Evolutionary conservation across 495 filamentous ascomycete genomes (phyloP).

Genomic region (Xylaria intraflava): DNA sequence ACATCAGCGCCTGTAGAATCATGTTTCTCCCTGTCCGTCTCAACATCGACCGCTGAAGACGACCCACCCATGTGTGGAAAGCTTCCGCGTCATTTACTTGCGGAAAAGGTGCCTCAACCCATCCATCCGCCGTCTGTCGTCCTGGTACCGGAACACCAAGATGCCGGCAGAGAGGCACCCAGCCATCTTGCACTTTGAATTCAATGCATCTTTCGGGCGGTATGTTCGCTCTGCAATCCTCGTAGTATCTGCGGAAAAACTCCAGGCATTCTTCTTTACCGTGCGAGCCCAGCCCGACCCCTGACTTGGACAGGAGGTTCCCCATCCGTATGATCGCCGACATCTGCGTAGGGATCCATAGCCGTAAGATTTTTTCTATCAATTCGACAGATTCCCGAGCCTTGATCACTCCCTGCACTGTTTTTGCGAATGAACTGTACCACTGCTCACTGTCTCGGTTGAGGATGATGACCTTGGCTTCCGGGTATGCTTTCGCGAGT

Average conservation of each 20-base stretch:
- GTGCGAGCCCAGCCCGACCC: conserved; percentile 5
- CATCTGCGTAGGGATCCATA: conserved; percentile 47
- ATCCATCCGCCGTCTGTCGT: neutral
- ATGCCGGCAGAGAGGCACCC: conserved; percentile 57
- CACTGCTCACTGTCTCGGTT: conserved; percentile 43
- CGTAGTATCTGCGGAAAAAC: conserved; percentile 17
- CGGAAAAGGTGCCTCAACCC: conserved; percentile 8
- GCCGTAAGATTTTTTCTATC: conserved; percentile 7
- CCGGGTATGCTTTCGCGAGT: conserved; percentile 57
- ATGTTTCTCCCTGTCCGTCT: neutral
- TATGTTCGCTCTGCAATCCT: conserved; percentile 14
- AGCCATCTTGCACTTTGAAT: conserved; percentile 55
- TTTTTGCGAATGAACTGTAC: conserved; percentile 22
- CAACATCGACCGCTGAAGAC: neutral
- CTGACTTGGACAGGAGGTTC: conserved; percentile 39
- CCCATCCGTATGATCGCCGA: conserved; percentile 17
- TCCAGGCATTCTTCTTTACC: conserved; percentile 12
- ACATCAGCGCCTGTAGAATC: neutral
- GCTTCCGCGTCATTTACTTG: conserved; percentile 6
- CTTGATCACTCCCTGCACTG: conserved; percentile 4
- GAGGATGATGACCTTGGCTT: conserved; percentile 58
- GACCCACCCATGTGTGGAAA: conserved; percentile 9
- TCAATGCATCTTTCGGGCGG: conserved; percentile 38
- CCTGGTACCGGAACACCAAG: conserved; percentile 48
- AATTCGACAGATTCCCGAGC: conserved; percentile 24